Base-by-base conservation (phyloP, 2,329 filamentous ascomycete genomes). In the Colletotrichum cuscutae region DNA sequence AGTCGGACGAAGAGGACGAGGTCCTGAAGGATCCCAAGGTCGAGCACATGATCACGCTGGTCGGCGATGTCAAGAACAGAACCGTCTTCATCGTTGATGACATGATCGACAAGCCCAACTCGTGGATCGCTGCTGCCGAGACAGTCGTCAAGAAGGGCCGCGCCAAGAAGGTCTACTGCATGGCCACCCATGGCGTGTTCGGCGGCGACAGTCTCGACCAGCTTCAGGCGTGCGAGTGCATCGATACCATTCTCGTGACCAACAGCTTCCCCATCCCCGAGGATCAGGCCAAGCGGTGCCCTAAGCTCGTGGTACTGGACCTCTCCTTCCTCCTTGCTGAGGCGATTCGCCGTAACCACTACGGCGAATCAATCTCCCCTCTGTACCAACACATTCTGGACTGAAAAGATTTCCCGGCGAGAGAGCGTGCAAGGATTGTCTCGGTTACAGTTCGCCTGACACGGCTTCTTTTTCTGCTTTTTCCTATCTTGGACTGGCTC, bases 61-160 rank as follows among this genome's bases (percentile, higher is more conserved):
- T 99, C 15, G 97, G 97, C 73, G 94, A 98, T 78, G 97, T 99
- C 73, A 93, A 92, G 79, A 91, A 94, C 80, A 91, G 94, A 71
- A 92, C 94, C 0, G 97, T 98, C 66, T 93, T 99, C 80, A 95
- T 99, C 74, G 94, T 99, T 62, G 97, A 99, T 81, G 97, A 99
- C 81, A 98, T 99, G 94, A 98, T 99, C 79, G 97, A 99, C 85
- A 98, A 98, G 85, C 92, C 95, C 11, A 94, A 93, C 15, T 98
- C 95, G 7, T 99, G 97, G 97, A 97, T 99, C 77, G 96, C 96
- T 6, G 97, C 97, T 7, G 97, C 97, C 13, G 97, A 99, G 86
- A 97, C 95, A 1, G 96, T 98, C 2, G 94, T 98, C 65, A 98
- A 98, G 87, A 91, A 93, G 75, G 97, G 97, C 76, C 90, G 91